Base-by-base conservation (phyloP, 2,329 filamentous ascomycete species). In the Alternaria gansuensis region DNA sequence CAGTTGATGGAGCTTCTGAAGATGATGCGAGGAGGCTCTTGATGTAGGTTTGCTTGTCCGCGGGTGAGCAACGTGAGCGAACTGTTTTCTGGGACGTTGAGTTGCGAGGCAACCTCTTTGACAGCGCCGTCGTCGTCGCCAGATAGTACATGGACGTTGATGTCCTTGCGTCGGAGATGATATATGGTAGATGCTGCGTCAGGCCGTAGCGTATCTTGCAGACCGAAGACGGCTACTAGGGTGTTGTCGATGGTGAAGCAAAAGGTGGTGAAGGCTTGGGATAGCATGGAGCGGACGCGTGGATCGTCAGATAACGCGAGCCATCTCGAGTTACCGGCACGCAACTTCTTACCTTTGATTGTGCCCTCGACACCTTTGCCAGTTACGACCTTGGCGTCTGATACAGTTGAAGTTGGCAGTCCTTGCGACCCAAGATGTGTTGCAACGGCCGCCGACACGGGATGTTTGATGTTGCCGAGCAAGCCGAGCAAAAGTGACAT, bases 91-190 rank as follows among this genome's bases (percentile, higher is more conserved):
- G 76, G 65, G 44, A 84, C 79, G 21, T 54, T 39, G 13, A 76
- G 66, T 31, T 70, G 54, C 0, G 60, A 45, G 8, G 84, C 84
- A 21, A 84, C 72, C 13, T 75, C 63, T 31, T 78, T 69, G 4
- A 87, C 84, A 2, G 83, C 82, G 3, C 73, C 73, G 5, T 74
- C 70, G 54, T 86, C 80, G 57, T 88, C 87, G 14, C 87, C 86
- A 37, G 83, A 87, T n/a, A 87, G 78, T 10, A 89, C 75, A 52
- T 84, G 83, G 4, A 84, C 74, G 0, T 68, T 53, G n/a, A 89
- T 82, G 10, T 77, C 76, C 21, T 78, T 80, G 5, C 69, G 54
- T 1, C 78, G 75, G 21, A 89, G 81, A 54, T 81, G 79, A 1
- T 79, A 78, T 44, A 90, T 77, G 31, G 85, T 83, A 5, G 76